Conservation (phyloP, 1,284 basidiomycete genomes). For the Moniliella sp. region DNA sequence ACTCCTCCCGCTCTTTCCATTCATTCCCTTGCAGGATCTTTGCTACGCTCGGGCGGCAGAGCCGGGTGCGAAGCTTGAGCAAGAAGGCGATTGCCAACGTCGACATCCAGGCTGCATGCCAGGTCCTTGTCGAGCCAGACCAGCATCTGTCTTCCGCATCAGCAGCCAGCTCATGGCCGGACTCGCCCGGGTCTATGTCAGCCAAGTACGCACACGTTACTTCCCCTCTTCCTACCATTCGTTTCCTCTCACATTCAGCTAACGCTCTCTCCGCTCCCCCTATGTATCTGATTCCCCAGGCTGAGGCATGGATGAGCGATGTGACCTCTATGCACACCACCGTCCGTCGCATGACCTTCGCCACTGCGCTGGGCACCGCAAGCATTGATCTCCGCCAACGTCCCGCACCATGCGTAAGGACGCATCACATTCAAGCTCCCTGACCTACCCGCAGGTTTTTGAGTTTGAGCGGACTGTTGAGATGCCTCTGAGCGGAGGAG, state of each 20-base stretch:
- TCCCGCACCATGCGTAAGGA: no score
- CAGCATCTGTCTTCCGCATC: conserved; percentile 9
- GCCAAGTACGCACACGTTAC: conserved; percentile 4
- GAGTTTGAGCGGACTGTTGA: no score
- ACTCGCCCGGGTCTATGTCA: conserved; percentile 10
- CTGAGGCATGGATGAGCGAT: conserved; percentile 8
- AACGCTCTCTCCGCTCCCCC: no score
- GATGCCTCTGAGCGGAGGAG: no score
- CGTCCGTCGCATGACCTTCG: no score
- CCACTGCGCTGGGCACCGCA: no score
- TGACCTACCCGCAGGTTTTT: no score
- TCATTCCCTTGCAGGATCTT: conserved; percentile 6
- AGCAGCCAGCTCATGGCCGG: conserved; percentile 16
- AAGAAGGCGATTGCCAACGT: conserved; percentile 9
- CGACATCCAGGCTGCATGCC: conserved; percentile 9
- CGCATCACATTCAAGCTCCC: no score
- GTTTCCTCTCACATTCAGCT: no score
- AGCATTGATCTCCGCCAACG: no score
- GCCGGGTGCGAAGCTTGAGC: conserved; percentile 7
- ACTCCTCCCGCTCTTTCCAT: neutral
- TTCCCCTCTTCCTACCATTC: conserved; percentile 4
- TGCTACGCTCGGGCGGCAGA: conserved; percentile 11
- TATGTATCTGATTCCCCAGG: no score
- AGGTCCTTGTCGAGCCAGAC: conserved; percentile 2
- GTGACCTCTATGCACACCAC: conserved; percentile 5